Base-by-base conservation (phyloP, 2,329 filamentous ascomycete species). In the Shiraia sp. region DNA sequence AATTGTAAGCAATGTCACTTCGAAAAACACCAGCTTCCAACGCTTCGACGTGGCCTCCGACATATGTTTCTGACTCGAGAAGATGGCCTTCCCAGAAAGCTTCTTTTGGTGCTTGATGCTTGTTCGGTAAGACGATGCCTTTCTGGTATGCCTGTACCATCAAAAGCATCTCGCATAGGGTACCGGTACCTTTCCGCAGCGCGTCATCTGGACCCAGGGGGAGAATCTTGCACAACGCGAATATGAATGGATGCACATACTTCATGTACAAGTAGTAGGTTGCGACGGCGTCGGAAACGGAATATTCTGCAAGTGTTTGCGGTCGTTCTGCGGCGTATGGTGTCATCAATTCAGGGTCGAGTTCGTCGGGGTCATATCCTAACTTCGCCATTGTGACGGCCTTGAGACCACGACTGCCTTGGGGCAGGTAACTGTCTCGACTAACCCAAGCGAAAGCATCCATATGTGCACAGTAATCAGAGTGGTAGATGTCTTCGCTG, bases 261-360 rank as follows among this genome's bases (percentile, higher is more conserved):
- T 99, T 99, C 95, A 99, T 99, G 79, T 99, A 99, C 49, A 99
- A 76, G 65, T 99, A 99, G 68, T 99, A 99, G 0, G 93, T 99
- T 15, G 93, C 93, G 36, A 99, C 93, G 8, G 95, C 95, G 78
- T 99, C 95, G 61, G 95, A 99, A 31, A 99, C 93, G 0, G 95
- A 99, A 72, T 99, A 99, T 63, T 99, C 93, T 7, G 93, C 92
- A 36, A 99, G 77, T 0, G 90, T 95, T 66, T 99, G 93, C 0
- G 93, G 93, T 53, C 90, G 81, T 72, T 99, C 93, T 47, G 78
- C 83, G 12, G 93, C 93, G 55, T 85, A 80, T 4, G 88, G 90
- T 36, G 90, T 95, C 95, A 99, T 99, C 54, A 99, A 74, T 71
- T 99, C 93, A 0, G 93, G 93, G 61, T 99, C 93, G 47, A 99